Base-by-base conservation (phyloP, 305 asterid species). In the Lippia alba region DNA sequence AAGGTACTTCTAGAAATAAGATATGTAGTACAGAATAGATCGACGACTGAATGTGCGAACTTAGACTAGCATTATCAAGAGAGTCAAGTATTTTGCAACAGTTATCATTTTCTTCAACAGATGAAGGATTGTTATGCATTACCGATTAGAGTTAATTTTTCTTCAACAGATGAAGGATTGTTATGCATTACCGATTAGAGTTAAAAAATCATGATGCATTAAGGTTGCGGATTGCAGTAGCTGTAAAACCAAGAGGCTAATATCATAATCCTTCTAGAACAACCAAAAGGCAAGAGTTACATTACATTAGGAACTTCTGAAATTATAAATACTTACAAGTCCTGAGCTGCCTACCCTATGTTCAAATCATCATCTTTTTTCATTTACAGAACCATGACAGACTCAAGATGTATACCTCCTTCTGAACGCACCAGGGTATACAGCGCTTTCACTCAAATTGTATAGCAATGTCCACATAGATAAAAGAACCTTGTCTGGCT, bases 181-280 rank as follows among this genome's bases (percentile, higher is more conserved):
- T 41, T 19, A 32, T 50, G 15, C 14, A 59, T 60, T 61, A 40
- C 48, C 40, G 30, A 41, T 32, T 63, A 45, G 61, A 24, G 30
- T 24, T 48, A 55, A 55, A 24, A 34, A 49, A 69, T 19, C 14
- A 64, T 33, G 71, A 56, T 41, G 51, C 30, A 48, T 20, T 9
- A 50, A 61, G 61, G 32, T 39, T 39, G 5, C 7, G 49, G 39
- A 72, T 56, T 57, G 33, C 62, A 70, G 44, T 5, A 70, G 40
- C 75, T 18, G 6, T 19, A 33, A 48, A 48, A 19, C 66, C 60
- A 45, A 36, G 14, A 17, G 8, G 10, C 15, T 18, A 61, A 18
- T 14, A 30, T 60, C 11, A 30, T 41, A 60, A 15, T 45, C 57
- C 66, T 20, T 14, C 33, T 56, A 16, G 46, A 30, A 33, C 55